Evolutionary conservation across 2,329 filamentous ascomycete species (phyloP), one percentile per base, ranked within the genome.

Genomic region (Ilyonectria sp.): DNA sequence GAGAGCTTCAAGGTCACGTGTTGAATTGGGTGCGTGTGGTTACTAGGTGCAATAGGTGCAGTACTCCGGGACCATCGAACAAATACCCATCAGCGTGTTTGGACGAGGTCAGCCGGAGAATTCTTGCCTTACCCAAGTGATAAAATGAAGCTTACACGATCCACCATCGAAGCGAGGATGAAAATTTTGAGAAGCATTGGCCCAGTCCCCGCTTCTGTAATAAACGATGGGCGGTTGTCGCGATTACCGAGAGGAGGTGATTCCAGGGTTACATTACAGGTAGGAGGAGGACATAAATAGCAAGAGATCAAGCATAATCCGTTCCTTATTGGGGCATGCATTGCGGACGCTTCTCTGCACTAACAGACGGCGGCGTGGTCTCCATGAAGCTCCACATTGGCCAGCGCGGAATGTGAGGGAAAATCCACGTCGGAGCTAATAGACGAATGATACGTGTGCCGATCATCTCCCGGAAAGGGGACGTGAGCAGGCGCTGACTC

Each of bases 391-490:
- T 33, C 19, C 26, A 33, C 17, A 52, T 52, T 33, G 17, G 49
- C 17, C 29, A 19, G 29, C n/a, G 17, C n/a, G n/a, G 31, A 19
- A 52, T 33, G 11, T 33, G 2, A 5, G 47, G 17, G 35, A 35
- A 35, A n/a, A 33, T n/a, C 4, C 3, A 21, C 7, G 49, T 29
- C 13, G 4, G 23, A n/a, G 47, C 47, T 31, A 11, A n/a, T 21
- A 17, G n/a, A 35, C 31, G 31, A 43, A 5, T 8, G n/a, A 53
- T 35, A 35, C 23, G 31, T 31, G 7, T 7, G 50, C n/a, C 29
- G n/a, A 53, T 53, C 50, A 53, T 53, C n/a, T 53, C 50, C 50
- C 31, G 31, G 35, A 35, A 9, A 17, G 49, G 31, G 31, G 19
- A n/a, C 33, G n/a, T 11, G 33, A 11, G 29, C 31, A 6, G n/a